Evolutionary conservation across 768 basidiomycete genomes (phyloP), one percentile per base, ranked within the genome.

Genomic region (Amanita rimosa): DNA sequence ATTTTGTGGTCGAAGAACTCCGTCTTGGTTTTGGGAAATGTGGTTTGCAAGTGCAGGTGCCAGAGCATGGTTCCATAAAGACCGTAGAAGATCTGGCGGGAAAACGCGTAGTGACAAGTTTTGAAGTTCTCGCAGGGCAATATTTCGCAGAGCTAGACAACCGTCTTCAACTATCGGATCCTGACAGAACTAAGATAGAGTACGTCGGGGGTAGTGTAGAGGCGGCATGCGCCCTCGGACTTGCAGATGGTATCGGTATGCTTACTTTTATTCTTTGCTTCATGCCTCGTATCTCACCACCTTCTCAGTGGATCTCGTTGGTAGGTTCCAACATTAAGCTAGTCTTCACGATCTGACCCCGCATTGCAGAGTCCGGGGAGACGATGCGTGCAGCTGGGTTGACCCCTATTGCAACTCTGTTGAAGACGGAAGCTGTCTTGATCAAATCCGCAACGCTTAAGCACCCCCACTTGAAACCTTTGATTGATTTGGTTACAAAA

Each of bases 341-440:
- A 21, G 44, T n/a, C 3, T 34, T 34, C 9, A 27, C 3, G 3
- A 10, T 11, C 31, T 11, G 33, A 16, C 3, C n/a, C 16, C 5
- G 10, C 3, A 8, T 36, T 42, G 35, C 61, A 94, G 95, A 98
- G 68, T 99, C 95, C 14, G 96, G 96, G 37, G 96, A 99, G 59
- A 99, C 96, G 6, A 99, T 99, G 96, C 89, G 95, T 29, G 96
- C 95, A 21, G 94, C 94, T 0, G 96, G 95, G 33, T 73, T 98
- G 48, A 88, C 88, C 62, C 81, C 95, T 35, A 97, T 99, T 58
- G 85, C 83, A 11, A 97, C 92, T 8, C 62, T 99, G 9, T 76
- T 99, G 48, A 64, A 82, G 24, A 68, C 70, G 1, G 86, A 99
- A 67, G 94, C 95, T 9, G 89, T 97, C 46, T 79, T 99, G 31